Percentiles rank a stretch among this genome's conserved stretches.
These are phyloP conservation scores for Colletotrichum euphorbiae DNA, from an alignment of 2,329 filamentous ascomycete species.

Conservation along the genomic window DNA sequence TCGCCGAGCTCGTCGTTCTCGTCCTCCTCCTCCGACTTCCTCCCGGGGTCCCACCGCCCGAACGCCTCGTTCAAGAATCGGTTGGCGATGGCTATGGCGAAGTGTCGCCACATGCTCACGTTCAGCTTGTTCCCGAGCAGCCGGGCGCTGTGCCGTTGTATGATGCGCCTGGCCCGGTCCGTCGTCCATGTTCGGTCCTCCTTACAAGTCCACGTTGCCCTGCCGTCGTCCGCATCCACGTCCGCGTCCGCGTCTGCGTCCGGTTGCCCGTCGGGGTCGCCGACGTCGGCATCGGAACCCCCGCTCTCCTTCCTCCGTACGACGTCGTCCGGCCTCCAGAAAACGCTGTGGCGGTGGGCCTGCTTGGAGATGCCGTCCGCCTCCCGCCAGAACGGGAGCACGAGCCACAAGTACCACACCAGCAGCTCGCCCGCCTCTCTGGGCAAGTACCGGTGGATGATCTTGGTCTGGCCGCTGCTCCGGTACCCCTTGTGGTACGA, in stretches of 20 bases:
- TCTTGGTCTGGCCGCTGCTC: conserved; percentile 37
- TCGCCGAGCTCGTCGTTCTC: not conserved
- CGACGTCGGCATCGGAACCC: not conserved
- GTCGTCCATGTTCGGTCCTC: conserved; percentile 20
- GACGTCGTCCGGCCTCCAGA: not conserved
- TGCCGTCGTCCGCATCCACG: no score
- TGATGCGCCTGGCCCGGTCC: conserved; percentile 21
- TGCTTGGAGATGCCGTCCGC: not conserved
- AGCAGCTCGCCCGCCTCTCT: conserved; percentile 43
- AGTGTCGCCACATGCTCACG: conserved; percentile 6
- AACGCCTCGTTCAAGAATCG: conserved; percentile 29
- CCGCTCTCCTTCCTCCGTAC: not conserved
- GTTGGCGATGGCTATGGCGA: conserved; percentile 25
- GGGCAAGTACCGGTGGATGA: conserved; percentile 45
- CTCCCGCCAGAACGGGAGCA: conserved; percentile 1
- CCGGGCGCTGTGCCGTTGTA: conserved; percentile 14
- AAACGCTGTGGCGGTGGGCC: not conserved
- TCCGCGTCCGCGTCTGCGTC: no score
- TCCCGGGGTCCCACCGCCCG: not conserved
- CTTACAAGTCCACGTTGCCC: not conserved
- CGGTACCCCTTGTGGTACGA: conserved; percentile 41
- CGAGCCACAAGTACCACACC: conserved; percentile 44
- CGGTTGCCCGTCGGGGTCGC: not conserved
- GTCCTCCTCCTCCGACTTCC: not conserved
- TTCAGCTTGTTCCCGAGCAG: conserved; percentile 18